Conservation (phyloP, 1,284 basidiomycete species). For the Heterobasidion parviporum region DNA sequence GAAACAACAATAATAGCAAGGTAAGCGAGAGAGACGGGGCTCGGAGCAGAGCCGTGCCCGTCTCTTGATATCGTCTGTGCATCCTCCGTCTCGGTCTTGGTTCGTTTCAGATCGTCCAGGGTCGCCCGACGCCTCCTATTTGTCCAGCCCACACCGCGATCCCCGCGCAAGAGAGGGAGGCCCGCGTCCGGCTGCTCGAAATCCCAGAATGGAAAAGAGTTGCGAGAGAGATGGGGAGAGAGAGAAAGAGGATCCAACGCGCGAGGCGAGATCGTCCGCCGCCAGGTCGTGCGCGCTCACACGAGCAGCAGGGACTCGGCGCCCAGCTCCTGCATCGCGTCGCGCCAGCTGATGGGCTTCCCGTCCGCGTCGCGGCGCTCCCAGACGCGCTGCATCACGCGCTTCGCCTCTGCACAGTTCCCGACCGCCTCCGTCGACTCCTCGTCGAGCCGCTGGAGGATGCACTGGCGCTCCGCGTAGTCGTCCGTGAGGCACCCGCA, state of each 20-base stretch:
- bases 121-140: too few species aligned
- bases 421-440: slow-evolving; percentile 45
- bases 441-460: slow-evolving; percentile 38
- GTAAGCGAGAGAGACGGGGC: background rate
- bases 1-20: background rate
- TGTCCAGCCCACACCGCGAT: too few species aligned
- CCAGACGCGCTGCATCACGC: slow-evolving; percentile 60
- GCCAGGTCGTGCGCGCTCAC: slow-evolving; percentile 19
- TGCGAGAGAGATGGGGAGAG: background rate
- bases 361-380: slow-evolving; percentile 16
- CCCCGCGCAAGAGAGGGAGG: too few species aligned
- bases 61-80: too few species aligned
- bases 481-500: slow-evolving; percentile 61
- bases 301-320: slow-evolving; percentile 50
- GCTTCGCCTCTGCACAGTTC: slow-evolving; percentile 50
- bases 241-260: background rate
- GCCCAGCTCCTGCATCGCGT: slow-evolving; percentile 37
- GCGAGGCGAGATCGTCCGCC: background rate
- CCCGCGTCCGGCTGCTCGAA: background rate
- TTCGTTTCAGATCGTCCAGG: too few species aligned
- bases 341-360: slow-evolving; percentile 51
- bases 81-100: too few species aligned
- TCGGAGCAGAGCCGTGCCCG: background rate
- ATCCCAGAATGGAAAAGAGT: background rate
- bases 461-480: slow-evolving; percentile 30